phyloP scores from a whole-genome alignment of 306 rosid genomes.

The Acacia confusa region DNA sequence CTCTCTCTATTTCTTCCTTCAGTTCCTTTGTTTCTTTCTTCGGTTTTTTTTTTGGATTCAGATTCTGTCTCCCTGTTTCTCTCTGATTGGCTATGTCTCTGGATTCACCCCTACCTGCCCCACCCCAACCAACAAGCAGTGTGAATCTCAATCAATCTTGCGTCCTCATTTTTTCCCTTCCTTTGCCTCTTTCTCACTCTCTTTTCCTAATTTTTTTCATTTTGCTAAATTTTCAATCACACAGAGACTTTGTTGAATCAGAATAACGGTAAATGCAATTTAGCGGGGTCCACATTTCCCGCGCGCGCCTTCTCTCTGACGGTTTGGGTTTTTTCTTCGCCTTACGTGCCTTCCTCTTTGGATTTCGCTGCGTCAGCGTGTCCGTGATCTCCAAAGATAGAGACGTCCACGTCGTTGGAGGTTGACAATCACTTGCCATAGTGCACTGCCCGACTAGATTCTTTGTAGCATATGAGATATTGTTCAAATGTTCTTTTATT shows the following conservation, averaged over 20 bases:
- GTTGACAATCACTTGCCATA: neutral
- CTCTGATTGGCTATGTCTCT: conserved; percentile 39
- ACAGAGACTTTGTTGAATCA: neutral
- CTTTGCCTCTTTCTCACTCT: neutral
- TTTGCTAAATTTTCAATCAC: conserved; percentile 1
- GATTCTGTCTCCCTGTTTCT: neutral
- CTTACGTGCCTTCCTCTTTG: neutral
- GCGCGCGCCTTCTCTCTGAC: conserved; percentile 31
- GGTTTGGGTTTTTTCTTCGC: neutral
- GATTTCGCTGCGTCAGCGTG: neutral
- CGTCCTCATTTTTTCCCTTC: neutral
- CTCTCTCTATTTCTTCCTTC: conserved; percentile 17
- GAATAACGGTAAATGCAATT: conserved; percentile 14
- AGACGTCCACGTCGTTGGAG: neutral
- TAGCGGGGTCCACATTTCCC: conserved; percentile 42
- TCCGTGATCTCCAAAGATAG: neutral
- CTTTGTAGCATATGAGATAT: no score
- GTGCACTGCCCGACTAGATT: neutral
- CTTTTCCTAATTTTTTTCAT: neutral
- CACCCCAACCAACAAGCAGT: conserved; percentile 32
- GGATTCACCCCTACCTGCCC: conserved; percentile 53
- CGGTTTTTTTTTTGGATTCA: neutral
- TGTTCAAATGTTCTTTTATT: no score
- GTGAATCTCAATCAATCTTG: conserved; percentile 19
- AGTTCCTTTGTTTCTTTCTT: neutral